Conservation (phyloP, 2,329 filamentous ascomycete species). For the Aspergillus bombycis region DNA sequence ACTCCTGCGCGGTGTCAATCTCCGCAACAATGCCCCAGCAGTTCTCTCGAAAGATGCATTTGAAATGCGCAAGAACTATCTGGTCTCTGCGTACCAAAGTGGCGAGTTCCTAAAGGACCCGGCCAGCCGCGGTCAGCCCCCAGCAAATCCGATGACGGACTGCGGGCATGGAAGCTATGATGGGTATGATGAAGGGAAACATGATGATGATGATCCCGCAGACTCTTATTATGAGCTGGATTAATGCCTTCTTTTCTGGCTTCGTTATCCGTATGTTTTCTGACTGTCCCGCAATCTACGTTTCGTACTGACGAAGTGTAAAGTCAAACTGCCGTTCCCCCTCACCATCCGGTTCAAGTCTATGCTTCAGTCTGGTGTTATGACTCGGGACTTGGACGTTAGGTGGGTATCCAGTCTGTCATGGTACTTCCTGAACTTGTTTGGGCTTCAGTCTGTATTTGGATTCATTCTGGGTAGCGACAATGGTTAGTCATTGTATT, state of each 20-base stretch:
- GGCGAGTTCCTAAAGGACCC: slow-evolving; percentile 90
- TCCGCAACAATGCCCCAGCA: slow-evolving; percentile 80
- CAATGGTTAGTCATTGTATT: slow-evolving; percentile 68
- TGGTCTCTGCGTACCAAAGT: slow-evolving; percentile 79
- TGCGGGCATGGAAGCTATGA: slow-evolving; percentile 98
- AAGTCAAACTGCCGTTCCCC: slow-evolving; percentile 95
- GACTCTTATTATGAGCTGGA: slow-evolving; percentile 99
- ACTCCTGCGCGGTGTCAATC: slow-evolving; percentile 79
- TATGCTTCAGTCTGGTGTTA: slow-evolving; percentile 96
- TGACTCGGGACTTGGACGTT: slow-evolving; percentile 93
- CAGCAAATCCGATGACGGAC: slow-evolving; percentile 92
- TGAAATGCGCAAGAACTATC: slow-evolving; percentile 74
- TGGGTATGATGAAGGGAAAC: slow-evolving; percentile 99
- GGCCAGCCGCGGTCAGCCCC: slow-evolving; percentile 80
- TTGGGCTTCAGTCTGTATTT: slow-evolving; percentile 94
- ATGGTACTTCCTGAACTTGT: slow-evolving; percentile 98
- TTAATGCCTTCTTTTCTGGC: slow-evolving; percentile 97
- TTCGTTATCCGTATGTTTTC: slow-evolving; percentile 84
- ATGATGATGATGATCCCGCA: slow-evolving; percentile 99
- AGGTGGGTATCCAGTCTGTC: slow-evolving; percentile 98
- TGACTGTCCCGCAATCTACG: background rate
- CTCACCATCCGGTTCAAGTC: slow-evolving; percentile 99
- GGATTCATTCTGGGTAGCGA: slow-evolving; percentile 95
- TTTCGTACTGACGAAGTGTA: background rate
- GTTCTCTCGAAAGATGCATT: slow-evolving; percentile 80